Conservation (phyloP, 2,329 filamentous ascomycete species). For the Blastomyces parvus region DNA sequence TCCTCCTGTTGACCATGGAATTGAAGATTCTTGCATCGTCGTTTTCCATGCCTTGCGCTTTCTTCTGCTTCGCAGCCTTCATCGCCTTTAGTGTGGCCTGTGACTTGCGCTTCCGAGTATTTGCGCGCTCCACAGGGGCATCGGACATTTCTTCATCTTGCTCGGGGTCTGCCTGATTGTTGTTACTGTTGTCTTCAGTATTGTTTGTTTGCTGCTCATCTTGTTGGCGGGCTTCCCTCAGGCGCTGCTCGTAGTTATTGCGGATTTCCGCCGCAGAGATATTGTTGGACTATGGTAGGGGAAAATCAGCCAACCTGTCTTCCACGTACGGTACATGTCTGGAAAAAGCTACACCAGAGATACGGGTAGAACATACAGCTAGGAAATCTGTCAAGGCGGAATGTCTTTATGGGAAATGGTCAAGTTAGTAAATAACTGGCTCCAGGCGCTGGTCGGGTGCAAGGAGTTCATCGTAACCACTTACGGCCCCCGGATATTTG, state of each 20-base stretch:
- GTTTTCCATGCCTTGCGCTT: constrained; percentile 24
- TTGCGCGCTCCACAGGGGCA: constrained; percentile 37
- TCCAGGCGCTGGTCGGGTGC: background rate
- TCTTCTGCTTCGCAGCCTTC: constrained; percentile 42
- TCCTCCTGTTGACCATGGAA: constrained; percentile 49
- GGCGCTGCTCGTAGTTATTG: constrained; percentile 48
- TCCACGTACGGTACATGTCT: background rate
- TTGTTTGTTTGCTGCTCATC: constrained; percentile 4
- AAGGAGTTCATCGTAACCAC: constrained; percentile 12
- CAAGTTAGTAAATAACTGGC: constrained; percentile 11
- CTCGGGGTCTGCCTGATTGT: constrained; percentile 24
- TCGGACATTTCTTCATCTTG: constrained; percentile 30
- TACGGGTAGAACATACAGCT: constrained; percentile 41
- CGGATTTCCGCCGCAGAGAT: constrained; percentile 56
- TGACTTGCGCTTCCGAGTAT: constrained; percentile 50
- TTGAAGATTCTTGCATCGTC: constrained; percentile 40
- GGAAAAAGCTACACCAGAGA: background rate
- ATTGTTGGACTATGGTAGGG: constrained; percentile 46
- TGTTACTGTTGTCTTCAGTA: constrained; percentile 18
- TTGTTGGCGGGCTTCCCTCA: constrained; percentile 40
- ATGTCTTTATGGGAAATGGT: constrained; percentile 34
- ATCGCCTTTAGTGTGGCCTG: constrained; percentile 40
- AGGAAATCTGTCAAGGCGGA: constrained; percentile 61
- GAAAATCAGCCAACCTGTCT: constrained; percentile 3
- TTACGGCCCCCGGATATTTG: constrained; percentile 33